Evolutionary conservation across 1,284 basidiomycete species (phyloP).

Genomic region (Chiua sp.): DNA sequence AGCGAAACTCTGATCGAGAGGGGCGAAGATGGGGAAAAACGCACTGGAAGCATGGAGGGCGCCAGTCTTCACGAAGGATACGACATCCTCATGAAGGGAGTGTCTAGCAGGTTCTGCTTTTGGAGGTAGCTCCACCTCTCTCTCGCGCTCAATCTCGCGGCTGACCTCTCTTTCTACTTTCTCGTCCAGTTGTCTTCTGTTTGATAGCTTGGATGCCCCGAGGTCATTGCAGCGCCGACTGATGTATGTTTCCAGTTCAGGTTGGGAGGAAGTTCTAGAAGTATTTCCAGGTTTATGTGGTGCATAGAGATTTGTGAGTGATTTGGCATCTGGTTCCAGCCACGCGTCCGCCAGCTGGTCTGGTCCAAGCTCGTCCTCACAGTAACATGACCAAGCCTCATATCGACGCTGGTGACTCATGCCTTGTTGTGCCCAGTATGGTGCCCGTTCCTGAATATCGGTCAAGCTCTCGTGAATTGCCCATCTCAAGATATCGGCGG

Average conservation of each 20-base stretch:
- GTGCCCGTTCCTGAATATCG: too few species aligned
- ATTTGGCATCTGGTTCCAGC: conserved; percentile 41
- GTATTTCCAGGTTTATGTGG: not conserved
- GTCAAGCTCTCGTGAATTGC: too few species aligned
- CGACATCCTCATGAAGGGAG: conserved; percentile 17
- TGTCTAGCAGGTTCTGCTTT: not conserved
- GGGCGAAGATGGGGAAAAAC: conserved; percentile 7
- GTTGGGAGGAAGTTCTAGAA: conserved; percentile 1
- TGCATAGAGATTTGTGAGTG: conserved; percentile 43
- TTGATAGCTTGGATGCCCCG: conserved; percentile 26
- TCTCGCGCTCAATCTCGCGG: conserved; percentile 46
- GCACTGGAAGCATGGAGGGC: not conserved
- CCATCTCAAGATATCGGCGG: too few species aligned
- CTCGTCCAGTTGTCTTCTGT: conserved; percentile 42
- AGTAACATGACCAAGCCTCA: too few species aligned
- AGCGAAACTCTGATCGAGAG: conserved; percentile 7
- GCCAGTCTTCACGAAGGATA: not conserved
- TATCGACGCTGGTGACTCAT: too few species aligned
- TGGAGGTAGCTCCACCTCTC: not conserved
- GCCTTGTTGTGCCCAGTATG: too few species aligned
- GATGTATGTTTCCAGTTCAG: conserved; percentile 29
- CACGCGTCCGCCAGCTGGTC: conserved; percentile 30
- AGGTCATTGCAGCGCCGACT: conserved; percentile 30
- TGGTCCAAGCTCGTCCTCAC: not conserved
- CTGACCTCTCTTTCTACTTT: conserved; percentile 51